phyloP scores from a whole-genome alignment of 108 stramenopile species.

The Cylindrotheca fusiformis region DNA sequence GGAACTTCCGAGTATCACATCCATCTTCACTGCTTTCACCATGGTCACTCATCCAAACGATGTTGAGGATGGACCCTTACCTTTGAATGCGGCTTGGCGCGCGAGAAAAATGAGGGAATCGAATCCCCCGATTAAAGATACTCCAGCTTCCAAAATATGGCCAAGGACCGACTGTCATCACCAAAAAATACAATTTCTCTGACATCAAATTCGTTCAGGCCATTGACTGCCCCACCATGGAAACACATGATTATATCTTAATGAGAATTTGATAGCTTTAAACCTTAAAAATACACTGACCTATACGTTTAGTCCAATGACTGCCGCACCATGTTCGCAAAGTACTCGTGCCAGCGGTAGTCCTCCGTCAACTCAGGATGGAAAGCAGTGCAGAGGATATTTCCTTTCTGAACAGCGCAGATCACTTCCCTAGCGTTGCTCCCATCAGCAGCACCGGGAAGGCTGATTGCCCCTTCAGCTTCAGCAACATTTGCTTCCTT shows the following conservation, averaged over 20 bases:
- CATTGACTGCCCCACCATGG: background rate
- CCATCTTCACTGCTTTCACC: no score
- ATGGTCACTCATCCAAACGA: no score
- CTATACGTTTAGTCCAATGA: conserved; percentile 12
- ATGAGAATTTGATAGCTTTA: no score
- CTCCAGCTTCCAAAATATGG: background rate
- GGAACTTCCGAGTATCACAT: no score
- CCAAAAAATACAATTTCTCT: background rate
- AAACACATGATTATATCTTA: background rate
- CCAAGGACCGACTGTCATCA: no score
- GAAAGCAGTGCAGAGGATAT: conserved; percentile 92
- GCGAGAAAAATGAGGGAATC: background rate
- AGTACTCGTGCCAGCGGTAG: conserved; percentile 92
- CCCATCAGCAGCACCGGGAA: conserved; percentile 83
- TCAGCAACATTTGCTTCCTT: conserved; percentile 25
- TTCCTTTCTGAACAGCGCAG: conserved; percentile 82
- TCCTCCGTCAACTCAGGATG: conserved; percentile 97
- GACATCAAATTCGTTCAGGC: background rate
- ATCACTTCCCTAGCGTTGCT: conserved; percentile 90
- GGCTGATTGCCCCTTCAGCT: conserved; percentile 35
- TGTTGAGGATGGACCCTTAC: no score
- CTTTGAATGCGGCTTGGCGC: no score
- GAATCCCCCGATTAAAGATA: background rate
- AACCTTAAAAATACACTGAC: background rate
- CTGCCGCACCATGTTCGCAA: conserved; percentile 85